These are phyloP conservation scores for Kwoniella botswanensis DNA, from an alignment of 768 basidiomycete species.

Conservation along the genomic window DNA sequence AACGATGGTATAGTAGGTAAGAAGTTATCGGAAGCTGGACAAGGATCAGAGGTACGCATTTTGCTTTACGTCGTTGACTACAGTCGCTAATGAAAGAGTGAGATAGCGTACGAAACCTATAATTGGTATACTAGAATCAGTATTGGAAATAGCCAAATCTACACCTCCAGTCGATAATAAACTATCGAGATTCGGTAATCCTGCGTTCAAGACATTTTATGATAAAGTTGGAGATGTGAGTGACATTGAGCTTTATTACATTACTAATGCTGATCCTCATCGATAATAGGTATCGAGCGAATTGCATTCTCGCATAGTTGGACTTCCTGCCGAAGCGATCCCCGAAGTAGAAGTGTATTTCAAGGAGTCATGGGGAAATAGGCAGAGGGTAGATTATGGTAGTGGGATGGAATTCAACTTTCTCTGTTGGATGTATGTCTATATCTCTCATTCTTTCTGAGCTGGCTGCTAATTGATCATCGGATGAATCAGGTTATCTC, in stretches of 20 bases:
- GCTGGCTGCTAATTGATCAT: neutral
- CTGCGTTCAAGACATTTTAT: slow-evolving; percentile 90
- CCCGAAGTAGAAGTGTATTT: slow-evolving; percentile 81
- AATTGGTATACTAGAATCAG: slow-evolving; percentile 68
- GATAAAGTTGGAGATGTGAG: slow-evolving; percentile 75
- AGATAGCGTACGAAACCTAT: slow-evolving; percentile 69
- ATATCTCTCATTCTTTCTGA: neutral
- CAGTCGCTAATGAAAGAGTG: neutral
- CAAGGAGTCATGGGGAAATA: slow-evolving; percentile 86
- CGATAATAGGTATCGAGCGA: slow-evolving; percentile 62
- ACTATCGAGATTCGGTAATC: slow-evolving; percentile 93
- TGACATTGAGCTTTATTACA: neutral
- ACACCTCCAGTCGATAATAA: slow-evolving; percentile 88
- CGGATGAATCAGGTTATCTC: slow-evolving; percentile 68
- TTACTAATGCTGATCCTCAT: neutral
- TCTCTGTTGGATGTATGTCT: slow-evolving; percentile 86
- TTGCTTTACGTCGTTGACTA: slow-evolving; percentile 45
- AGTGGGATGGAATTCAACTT: slow-evolving; percentile 99
- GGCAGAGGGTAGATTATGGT: slow-evolving; percentile 94
- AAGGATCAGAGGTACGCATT: slow-evolving; percentile 65
- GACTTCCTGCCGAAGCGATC: slow-evolving; percentile 66
- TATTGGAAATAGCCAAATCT: slow-evolving; percentile 69
- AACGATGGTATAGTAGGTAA: slow-evolving; percentile 76
- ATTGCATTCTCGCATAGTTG: slow-evolving; percentile 68
- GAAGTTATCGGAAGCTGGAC: slow-evolving; percentile 72